A percentile compares a stretch with the other conserved stretches of the same genome.
Evolutionary conservation across 164 flowering plant species (phyloP).

Genomic region (Magnolia kwangsiensis): DNA sequence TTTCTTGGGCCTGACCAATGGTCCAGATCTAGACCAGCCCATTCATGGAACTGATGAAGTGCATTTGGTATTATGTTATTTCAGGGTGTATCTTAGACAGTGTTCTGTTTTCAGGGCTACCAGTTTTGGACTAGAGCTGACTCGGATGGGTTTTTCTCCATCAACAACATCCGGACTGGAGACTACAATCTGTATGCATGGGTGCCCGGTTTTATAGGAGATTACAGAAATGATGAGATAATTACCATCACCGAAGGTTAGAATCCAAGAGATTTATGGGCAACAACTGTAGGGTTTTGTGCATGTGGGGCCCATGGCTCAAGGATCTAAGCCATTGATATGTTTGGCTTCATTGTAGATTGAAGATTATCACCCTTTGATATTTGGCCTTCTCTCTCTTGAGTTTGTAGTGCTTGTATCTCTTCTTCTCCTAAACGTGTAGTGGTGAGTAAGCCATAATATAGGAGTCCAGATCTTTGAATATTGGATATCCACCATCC

Average conservation of each 20-base stretch:
- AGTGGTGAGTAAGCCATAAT: too few species aligned
- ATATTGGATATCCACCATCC: too few species aligned
- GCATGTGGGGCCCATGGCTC: too few species aligned
- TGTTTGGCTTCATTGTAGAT: too few species aligned
- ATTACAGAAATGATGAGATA: conserved; percentile 41
- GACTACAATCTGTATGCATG: conserved; percentile 74
- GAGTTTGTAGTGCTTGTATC: too few species aligned
- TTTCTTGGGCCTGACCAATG: too few species aligned
- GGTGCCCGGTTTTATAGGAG: conserved; percentile 79
- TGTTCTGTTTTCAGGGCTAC: conserved; percentile 44
- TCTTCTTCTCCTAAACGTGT: too few species aligned
- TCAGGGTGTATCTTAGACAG: background rate
- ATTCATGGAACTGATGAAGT: background rate
- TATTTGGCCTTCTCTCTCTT: too few species aligned
- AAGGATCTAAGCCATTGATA: too few species aligned
- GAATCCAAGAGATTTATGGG: background rate
- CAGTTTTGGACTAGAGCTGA: conserved; percentile 83
- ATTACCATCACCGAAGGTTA: conserved; percentile 58
- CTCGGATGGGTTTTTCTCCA: conserved; percentile 50
- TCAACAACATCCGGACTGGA: conserved; percentile 44
- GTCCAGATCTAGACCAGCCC: background rate
- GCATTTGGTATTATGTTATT: too few species aligned
- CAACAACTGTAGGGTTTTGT: background rate
- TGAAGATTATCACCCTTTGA: too few species aligned
- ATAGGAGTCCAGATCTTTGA: too few species aligned